Evolutionary conservation across 352 stramenopile genomes (phyloP).

Genomic region (Pythium grandisporangium): DNA sequence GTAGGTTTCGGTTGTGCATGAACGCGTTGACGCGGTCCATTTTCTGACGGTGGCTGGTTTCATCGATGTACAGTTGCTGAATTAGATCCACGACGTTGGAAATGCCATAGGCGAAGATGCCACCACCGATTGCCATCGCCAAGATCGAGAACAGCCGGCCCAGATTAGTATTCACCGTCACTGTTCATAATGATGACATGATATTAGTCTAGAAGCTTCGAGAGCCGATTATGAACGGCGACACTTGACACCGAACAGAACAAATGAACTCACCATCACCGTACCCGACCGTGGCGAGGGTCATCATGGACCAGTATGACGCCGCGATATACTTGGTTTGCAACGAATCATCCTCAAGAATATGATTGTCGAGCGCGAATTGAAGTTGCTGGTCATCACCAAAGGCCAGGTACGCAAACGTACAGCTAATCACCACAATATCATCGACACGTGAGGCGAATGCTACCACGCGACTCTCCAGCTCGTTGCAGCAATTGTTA

Average conservation of each 20-base stretch:
- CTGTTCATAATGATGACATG: conserved; percentile 15
- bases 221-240: conserved; percentile 2
- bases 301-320: conserved; percentile 87
- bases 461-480: background rate
- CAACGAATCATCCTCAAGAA: conserved; percentile 40
- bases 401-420: conserved; percentile 66
- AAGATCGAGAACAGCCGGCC: conserved; percentile 60
- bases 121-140: conserved; percentile 63
- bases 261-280: conserved; percentile 46
- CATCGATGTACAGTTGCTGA: conserved; percentile 63
- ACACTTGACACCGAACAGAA: background rate
- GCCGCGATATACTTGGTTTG: conserved; percentile 62
- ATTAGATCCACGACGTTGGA: conserved; percentile 75
- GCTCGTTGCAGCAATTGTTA: no score
- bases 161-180: conserved; percentile 58
- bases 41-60: conserved; percentile 53
- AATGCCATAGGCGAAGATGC: conserved; percentile 82
- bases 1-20: conserved; percentile 52
- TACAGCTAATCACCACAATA: conserved; percentile 23
- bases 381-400: conserved; percentile 38
- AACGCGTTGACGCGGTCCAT: conserved; percentile 77
- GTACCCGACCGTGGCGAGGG: conserved; percentile 73
- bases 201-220: no score
- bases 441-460: background rate
- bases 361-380: conserved; percentile 22